These are phyloP conservation scores for Phylloporus sp. DNA, from an alignment of 768 basidiomycete genomes.

Conservation along the genomic window DNA sequence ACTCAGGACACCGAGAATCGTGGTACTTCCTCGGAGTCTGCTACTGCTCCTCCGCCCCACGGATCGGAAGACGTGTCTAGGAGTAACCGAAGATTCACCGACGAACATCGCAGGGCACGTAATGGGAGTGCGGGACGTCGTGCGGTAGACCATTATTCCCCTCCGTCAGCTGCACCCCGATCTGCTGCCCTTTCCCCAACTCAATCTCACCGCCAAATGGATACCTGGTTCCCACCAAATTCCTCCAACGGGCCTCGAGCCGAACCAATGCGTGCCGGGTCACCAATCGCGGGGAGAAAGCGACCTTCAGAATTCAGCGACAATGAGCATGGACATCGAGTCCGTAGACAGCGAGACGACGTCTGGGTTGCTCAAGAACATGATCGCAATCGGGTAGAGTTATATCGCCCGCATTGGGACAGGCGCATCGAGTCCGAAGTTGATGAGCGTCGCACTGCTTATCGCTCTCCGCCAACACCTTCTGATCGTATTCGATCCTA, in stretches of 20 bases:
- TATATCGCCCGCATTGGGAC: slow-evolving; percentile 9
- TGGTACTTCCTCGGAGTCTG: slow-evolving; percentile 8
- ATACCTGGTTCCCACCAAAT: slow-evolving; percentile 7
- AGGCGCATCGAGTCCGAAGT: slow-evolving; percentile 10
- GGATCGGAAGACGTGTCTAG: slow-evolving; percentile 10
- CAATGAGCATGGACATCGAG: slow-evolving; percentile 18
- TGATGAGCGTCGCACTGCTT: slow-evolving; percentile 9
- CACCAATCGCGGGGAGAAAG: slow-evolving; percentile 18
- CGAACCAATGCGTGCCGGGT: slow-evolving; percentile 15
- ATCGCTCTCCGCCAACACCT: slow-evolving; percentile 7
- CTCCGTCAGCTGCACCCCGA: slow-evolving; percentile 3
- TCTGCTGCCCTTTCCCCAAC: slow-evolving; percentile 2
- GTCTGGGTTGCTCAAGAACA: slow-evolving; percentile 13
- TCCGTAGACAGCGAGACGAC: slow-evolving; percentile 24
- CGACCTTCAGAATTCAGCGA: slow-evolving; percentile 19
- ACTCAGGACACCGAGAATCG: background rate
- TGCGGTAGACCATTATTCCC: slow-evolving; percentile 9
- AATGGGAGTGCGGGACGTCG: slow-evolving; percentile 1
- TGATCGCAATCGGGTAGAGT: slow-evolving; percentile 4
- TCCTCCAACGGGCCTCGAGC: slow-evolving; percentile 10
- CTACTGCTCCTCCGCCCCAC: slow-evolving; percentile 1
- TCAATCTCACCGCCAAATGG: background rate
- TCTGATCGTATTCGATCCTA: slow-evolving; percentile 6
- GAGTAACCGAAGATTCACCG: slow-evolving; percentile 4
- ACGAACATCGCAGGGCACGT: slow-evolving; percentile 9